Evolutionary conservation across 106 monocot species (phyloP), one percentile per base, ranked within the genome.

Genomic region (Apostasia shenzhenica): DNA sequence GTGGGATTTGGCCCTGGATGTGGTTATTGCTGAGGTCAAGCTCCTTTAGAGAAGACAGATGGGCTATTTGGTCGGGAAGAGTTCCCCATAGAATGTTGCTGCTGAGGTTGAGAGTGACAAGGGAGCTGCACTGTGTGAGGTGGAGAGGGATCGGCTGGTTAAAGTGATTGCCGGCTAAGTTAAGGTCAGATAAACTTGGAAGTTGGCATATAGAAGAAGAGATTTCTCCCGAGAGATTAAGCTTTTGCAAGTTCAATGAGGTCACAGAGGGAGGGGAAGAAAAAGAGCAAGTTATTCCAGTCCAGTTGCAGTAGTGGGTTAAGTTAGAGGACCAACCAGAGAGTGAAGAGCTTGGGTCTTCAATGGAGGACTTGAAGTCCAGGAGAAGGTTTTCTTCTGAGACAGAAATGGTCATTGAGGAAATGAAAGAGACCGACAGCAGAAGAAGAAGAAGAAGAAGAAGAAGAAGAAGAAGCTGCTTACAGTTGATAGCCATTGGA

Each of bases 21-120:
- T 56, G 67, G 70, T 90, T 90, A 46, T 41, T 45, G 69, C 90
- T 81, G 59, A 90, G 86, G 61, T 90, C 86, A 49, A 90, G 83
- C 38, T 57, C 54, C 1, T 48, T 62, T 42, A 90, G 76, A 7
- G 76, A 76, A n/a, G 81, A 39, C 9, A 86, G 78, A 65, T 56
- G 78, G 2, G 73, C 67, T 50, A 90, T 26, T 48, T 90, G 90
- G 71, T 79, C 76, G 7, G 90, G 90, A 55, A 90, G 60, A 49
- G 90, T 78, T 0, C 86, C 86, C 86, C 86, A 90, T 41, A 86
- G 46, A 45, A 66, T 46, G 42, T 76, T 84, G 74, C 12, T 60
- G 81, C 81, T 81, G 60, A 90, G 82, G 71, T 90, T 86, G 68
- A 90, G 81, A 48, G 71, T 51, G 66, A 67, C 54, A 48, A 90